These are phyloP conservation scores for Vitis hybrid DNA, from an alignment of 177 flowering plant genomes.

Conservation along the genomic window DNA sequence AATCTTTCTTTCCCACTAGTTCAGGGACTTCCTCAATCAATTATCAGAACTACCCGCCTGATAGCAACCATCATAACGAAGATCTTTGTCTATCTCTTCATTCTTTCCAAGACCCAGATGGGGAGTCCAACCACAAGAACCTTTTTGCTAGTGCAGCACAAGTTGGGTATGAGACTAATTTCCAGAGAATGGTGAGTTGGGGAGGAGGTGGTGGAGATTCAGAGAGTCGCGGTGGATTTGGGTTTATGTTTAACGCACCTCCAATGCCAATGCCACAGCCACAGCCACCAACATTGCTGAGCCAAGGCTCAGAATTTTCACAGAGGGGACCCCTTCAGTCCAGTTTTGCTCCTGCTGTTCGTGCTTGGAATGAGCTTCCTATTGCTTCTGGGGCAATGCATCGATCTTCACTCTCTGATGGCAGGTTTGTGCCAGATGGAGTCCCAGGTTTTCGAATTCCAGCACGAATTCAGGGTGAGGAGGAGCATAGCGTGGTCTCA, in stretches of 20 bases:
- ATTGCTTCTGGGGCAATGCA: constrained; percentile 12
- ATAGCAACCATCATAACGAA: constrained; percentile 14
- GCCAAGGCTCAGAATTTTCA: constrained; percentile 23
- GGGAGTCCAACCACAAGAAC: constrained; percentile 21
- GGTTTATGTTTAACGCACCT: constrained; percentile 19
- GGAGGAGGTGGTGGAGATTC: constrained; percentile 1
- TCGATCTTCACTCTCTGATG: constrained; percentile 16
- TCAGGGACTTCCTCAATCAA: constrained; percentile 23
- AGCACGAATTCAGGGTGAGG: constrained; percentile 19
- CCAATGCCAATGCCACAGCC: constrained; percentile 11
- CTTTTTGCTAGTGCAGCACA: constrained; percentile 17
- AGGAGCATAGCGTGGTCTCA: constrained; percentile 9
- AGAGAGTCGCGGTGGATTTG: constrained; percentile 13
- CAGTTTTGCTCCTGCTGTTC: constrained; percentile 30
- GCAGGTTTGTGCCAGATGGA: constrained; percentile 17
- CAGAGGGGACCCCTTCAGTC: constrained; percentile 58
- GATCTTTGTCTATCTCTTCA: constrained; percentile 50
- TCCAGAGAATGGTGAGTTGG: constrained; percentile 34
- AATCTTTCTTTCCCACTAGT: constrained; percentile 39
- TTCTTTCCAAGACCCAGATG: constrained; percentile 26
- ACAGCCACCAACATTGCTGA: constrained; percentile 3
- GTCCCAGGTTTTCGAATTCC: constrained; percentile 26
- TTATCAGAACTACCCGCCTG: constrained; percentile 32
- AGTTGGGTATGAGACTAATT: constrained; percentile 18
- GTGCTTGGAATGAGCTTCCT: constrained; percentile 26